Evolutionary conservation across 352 stramenopile species (phyloP).

Genomic region (Pythium brachiatum): DNA sequence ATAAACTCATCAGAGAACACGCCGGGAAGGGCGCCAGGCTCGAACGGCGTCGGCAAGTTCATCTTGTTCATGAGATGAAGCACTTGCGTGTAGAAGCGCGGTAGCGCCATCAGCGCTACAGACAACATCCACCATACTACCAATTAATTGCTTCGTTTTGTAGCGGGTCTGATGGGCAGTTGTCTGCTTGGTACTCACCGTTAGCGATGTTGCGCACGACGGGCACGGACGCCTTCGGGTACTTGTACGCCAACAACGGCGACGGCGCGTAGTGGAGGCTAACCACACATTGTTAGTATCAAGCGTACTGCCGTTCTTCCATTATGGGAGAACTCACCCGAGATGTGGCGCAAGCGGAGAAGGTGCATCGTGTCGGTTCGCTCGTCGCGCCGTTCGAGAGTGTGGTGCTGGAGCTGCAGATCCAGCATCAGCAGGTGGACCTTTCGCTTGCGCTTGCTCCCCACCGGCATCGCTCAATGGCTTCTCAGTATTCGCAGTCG

Average conservation of each 20-base stretch:
- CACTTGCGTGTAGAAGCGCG: constrained; percentile 88
- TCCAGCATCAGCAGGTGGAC: not conserved
- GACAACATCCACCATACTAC: not conserved
- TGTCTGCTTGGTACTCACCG: constrained; percentile 32
- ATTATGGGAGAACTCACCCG: constrained; percentile 34
- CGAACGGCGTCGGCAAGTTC: constrained; percentile 84
- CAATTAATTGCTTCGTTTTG: not conserved
- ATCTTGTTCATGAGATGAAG: constrained; percentile 93
- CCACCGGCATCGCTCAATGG: not conserved
- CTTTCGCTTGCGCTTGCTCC: not conserved
- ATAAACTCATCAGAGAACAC: constrained; percentile 39
- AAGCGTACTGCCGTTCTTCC: not conserved
- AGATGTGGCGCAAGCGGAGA: constrained; percentile 69
- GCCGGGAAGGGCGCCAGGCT: constrained; percentile 62
- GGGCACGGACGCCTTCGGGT: constrained; percentile 68
- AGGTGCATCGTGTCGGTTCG: constrained; percentile 16
- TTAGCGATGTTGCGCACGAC: constrained; percentile 88
- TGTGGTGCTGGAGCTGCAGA: not conserved
- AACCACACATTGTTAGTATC: not conserved
- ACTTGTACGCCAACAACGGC: constrained; percentile 85
- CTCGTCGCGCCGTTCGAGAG: not conserved
- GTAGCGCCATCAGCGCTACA: constrained; percentile 78
- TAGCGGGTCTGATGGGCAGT: not conserved
- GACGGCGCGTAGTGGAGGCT: constrained; percentile 86
- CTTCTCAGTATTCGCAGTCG: not conserved